Evolutionary conservation across 2,329 filamentous ascomycete species (phyloP), one percentile per base, ranked within the genome.

Genomic region (Sporothrix mexicana): DNA sequence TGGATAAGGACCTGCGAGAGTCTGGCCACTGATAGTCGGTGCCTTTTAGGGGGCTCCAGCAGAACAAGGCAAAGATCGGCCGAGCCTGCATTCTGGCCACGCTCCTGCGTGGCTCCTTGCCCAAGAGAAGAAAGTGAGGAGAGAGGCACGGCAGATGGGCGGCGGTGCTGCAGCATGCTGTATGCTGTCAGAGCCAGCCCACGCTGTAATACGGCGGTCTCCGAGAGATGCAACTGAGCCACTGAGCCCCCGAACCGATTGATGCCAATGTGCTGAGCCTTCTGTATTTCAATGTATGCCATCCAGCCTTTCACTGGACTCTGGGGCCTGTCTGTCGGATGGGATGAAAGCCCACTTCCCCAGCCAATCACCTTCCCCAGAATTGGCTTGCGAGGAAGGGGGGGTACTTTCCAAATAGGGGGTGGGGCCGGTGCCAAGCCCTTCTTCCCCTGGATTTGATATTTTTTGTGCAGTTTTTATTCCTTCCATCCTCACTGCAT

Each of bases 371-470:
- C 3, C 17, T n/a, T 2, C 6, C 36, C 15, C 30, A 41, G 15
- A 47, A 25, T 47, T 13, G 20, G 20, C 41, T 45, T 66, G n/a
- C 41, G 41, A 47, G 61, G 61, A 66, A 45, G 61, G 36, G 51
- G 51, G 61, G 41, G 20, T 25, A 66, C 61, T 66, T 66, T 66
- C 61, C 61, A 45, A 36, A 47, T 15, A 64, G 41, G 61, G 61
- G 41, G 61, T 66, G 61, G 61, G 36, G 61, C n/a, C 41, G 17
- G 41, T 17, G 61, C 61, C 61, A 66, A 66, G 61, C 43, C 30
- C 61, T 9, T 66, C 20, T 47, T 66, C 41, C 61, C 59, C 57
- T 43, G 45, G 61, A 66, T 25, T 66, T 15, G 30, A 5, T 36
- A 64, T 45, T 66, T 66, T 45, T 45, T 23, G 5, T n/a, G 5